Percentiles rank a stretch among this genome's conserved stretches.
Evolutionary conservation across 73 alveolate species (phyloP).

Genomic region (Tetrahymena borealis): DNA sequence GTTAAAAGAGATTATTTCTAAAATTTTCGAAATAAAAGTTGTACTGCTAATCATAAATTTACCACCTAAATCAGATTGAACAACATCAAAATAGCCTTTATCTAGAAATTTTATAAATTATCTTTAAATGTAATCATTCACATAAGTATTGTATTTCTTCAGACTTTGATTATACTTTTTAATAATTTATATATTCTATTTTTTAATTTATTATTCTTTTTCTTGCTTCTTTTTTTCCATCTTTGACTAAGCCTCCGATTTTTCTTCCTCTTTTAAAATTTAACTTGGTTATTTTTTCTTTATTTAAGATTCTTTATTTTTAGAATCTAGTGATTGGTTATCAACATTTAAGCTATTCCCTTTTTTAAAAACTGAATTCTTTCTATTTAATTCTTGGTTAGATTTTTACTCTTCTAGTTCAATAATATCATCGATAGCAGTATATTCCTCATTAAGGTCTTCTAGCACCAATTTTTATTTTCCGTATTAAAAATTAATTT

Average conservation of each 20-base stretch:
- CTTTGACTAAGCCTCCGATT: background rate
- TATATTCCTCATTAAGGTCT: background rate
- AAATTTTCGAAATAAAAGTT: background rate
- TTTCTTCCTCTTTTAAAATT: background rate
- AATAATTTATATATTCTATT: background rate
- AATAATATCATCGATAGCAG: too few species aligned
- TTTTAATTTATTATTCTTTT: background rate
- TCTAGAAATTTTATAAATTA: background rate
- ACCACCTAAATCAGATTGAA: background rate
- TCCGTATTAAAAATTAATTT: background rate
- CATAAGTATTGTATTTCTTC: background rate
- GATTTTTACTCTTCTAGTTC: background rate
- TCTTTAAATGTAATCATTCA: background rate
- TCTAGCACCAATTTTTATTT: background rate
- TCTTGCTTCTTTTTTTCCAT: background rate
- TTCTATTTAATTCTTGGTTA: background rate
- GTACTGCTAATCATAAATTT: background rate
- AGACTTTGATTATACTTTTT: background rate
- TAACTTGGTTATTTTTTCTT: background rate
- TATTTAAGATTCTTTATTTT: background rate
- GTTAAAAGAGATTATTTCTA: background rate
- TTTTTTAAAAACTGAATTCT: background rate
- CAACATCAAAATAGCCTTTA: background rate
- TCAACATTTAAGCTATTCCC: background rate
- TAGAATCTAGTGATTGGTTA: background rate